Base-by-base conservation (phyloP, 2,329 filamentous ascomycete genomes). In the Monosporascus sp. region DNA sequence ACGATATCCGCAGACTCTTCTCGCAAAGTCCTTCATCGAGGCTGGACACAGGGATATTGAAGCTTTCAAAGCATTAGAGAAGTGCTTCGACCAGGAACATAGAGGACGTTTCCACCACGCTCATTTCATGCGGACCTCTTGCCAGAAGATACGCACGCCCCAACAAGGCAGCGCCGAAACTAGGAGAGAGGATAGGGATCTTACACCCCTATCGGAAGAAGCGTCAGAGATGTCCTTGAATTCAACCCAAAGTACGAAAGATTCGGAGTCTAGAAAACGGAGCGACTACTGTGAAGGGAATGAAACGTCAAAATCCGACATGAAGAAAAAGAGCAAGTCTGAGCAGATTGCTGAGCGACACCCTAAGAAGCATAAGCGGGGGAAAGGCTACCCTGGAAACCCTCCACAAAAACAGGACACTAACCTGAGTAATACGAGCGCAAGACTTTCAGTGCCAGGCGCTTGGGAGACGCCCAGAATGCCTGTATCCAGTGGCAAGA, bases 21-120 rank as follows among this genome's bases (percentile, higher is more conserved):
- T 86, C n/a, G 81, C 82, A 1, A 86, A 86, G 58, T 77, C 76
- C 7, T 86, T 86, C 58, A 80, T 86, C 37, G 84, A 87, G 63
- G 79, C 81, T 38, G 81, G 81, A 0, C 77, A 78, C 17, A 75
- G 76, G n/a, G 83, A 86, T 62, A 77, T 85, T 2, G 80, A 85
- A 61, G 78, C 79, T 1, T 86, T 85, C 68, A 86, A 85, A 60
- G 79, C 81, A 0, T 63, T 87, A 2, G 81, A 84, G 59, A 77
- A 78, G 55, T 82, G 79, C 3, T 84, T 86, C 56, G 78, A 78
- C 44, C 81, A 85, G 58, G 80, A 85, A 55, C 82, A 86, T 63
- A 74, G 80, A 0, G 83, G 82, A 0, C 75, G 77, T 27, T 73
- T 78, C 43, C 72, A 78, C 0, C 83, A 86, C 60, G 82, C 81